Base-by-base conservation (phyloP, 495 filamentous ascomycete species). In the Lineolata rhizophorae region DNA sequence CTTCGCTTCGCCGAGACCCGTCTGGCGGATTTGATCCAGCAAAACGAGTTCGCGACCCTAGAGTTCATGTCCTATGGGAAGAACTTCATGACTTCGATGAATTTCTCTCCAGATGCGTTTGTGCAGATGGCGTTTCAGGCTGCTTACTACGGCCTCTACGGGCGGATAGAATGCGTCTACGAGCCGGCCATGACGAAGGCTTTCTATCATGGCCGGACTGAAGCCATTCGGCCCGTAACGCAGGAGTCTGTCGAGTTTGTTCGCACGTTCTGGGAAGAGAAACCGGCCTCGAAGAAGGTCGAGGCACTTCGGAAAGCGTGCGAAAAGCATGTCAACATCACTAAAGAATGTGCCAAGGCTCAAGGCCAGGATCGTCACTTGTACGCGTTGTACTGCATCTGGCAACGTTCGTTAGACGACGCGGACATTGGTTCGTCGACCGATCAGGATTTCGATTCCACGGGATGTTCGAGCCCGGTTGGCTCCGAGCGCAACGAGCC, bases 91-190 rank as follows among this genome's bases (percentile, higher is more conserved):
- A 95, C 82, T 1, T 82, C 79, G 0, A 82, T 81, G 65, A 90
- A 90, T 16, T 90, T 95, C 49, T 94, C 87, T 0, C 87, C 87
- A 0, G 87, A 97, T 50, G 87, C 87, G 1, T 97, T 93, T 42
- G 79, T 97, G 19, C 87, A 97, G 51, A 95, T 95, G 87, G 90
- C 87, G 3, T 95, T 93, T 58, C 87, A 97, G 52, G 87, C 87
- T 18, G 87, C 90, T 10, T 95, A 97, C 58, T 97, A 95, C 45
- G 87, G 90, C 18, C 69, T 97, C 20, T 97, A 97, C 43, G 87
- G 87, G 4, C 69, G 81, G 3, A 63, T 92, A 3, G 87, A 95
- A 53, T 90, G 79, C 47, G 85, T 79, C 2, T 97, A 97, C 50
- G 87, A 97, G 53, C 90, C 87, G 11, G 83, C 87, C 18, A 97